phyloP scores from a whole-genome alignment of 78 protist genomes.

The Dictyostelium discoideum region dicty_2.7 NC_007089.4:4665501-4666000 shows the following conservation, averaged over 20 bases:
- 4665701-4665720: not conserved
- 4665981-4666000: constrained; percentile 60
- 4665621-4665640: not conserved
- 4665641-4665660: too few relatives aligned
- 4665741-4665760: not conserved
- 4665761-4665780: not conserved
- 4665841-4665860: constrained; percentile 55
- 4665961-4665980: constrained; percentile 21
- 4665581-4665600: too few relatives aligned
- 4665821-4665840: constrained; percentile 59
- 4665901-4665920: constrained; percentile 54
- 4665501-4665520: constrained; percentile 59
- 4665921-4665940: constrained; percentile 16
- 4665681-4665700: not conserved
- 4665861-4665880: constrained; percentile 60
- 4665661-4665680: too few relatives aligned
- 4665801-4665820: constrained; percentile 42
- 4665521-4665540: constrained; percentile 82
- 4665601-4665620: not conserved
- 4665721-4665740: not conserved
- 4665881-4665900: constrained; percentile 52
- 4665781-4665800: constrained; percentile 54
- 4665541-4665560: constrained; percentile 21
- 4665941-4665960: constrained; percentile 68
- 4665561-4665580: not conserved